These are phyloP conservation scores for Auricularia auricula-judae DNA, from an alignment of 768 basidiomycete genomes.

Conservation along the genomic window DNA sequence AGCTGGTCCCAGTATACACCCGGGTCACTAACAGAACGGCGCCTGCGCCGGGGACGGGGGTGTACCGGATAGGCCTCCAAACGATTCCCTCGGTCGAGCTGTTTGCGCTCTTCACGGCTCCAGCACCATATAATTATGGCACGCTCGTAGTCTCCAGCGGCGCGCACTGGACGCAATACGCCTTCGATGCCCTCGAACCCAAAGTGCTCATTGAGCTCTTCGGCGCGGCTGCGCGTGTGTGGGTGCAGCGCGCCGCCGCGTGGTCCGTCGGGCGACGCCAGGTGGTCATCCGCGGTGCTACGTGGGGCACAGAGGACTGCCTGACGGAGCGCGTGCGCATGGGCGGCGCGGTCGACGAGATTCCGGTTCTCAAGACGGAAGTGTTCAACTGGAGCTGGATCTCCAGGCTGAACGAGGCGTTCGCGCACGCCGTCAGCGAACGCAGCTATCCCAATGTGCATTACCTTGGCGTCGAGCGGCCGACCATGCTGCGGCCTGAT, in stretches of 20 bases:
- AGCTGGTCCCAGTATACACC: not conserved
- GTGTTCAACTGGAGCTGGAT: slow-evolving; percentile 64
- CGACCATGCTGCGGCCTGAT: slow-evolving; percentile 52
- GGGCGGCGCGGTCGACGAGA: slow-evolving; percentile 18
- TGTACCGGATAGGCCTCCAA: not conserved
- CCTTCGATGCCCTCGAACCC: slow-evolving; percentile 31
- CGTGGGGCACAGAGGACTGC: slow-evolving; percentile 54
- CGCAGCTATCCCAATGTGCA: slow-evolving; percentile 41
- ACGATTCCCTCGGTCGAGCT: not conserved
- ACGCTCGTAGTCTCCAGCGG: slow-evolving; percentile 54
- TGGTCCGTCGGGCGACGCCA: slow-evolving; percentile 25
- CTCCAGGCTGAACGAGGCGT: slow-evolving; percentile 42
- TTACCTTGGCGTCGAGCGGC: slow-evolving; percentile 50
- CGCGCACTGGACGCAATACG: slow-evolving; percentile 57
- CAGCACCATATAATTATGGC: slow-evolving; percentile 32
- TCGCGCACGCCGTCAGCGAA: slow-evolving; percentile 33
- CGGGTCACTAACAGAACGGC: not conserved
- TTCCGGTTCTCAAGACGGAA: slow-evolving; percentile 31
- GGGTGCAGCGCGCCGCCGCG: slow-evolving; percentile 42
- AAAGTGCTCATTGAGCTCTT: slow-evolving; percentile 49
- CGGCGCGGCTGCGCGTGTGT: slow-evolving; percentile 39
- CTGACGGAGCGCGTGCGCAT: slow-evolving; percentile 39
- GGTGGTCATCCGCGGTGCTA: slow-evolving; percentile 26
- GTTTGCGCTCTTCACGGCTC: slow-evolving; percentile 16
- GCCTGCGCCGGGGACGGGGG: not conserved